A percentile compares a stretch with the other conserved stretches of the same genome.
Evolutionary conservation across 306 rosid species (phyloP).

Genomic region (Quercus wislizeni): DNA sequence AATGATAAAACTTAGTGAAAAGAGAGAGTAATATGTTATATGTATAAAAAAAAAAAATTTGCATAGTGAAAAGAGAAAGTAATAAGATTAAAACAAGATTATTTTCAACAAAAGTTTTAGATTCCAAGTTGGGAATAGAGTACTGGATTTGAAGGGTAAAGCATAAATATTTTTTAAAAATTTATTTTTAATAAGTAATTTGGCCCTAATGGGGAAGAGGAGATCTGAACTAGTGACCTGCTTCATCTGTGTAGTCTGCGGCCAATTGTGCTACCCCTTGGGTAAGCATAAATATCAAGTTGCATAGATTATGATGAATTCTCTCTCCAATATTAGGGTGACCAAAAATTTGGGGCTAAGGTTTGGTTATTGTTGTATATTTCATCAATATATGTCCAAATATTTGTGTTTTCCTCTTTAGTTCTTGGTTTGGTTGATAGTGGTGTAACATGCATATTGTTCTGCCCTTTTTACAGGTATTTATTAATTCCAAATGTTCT

Average conservation of each 20-base stretch:
- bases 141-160: not conserved
- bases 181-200: too few relatives aligned
- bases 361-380: not conserved
- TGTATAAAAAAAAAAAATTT: not conserved
- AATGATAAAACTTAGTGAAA: not conserved
- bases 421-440: not conserved
- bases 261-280: too few relatives aligned
- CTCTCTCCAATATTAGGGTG: too few relatives aligned
- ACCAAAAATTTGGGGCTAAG: too few relatives aligned
- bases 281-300: not conserved
- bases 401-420: not conserved
- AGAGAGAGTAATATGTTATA: not conserved
- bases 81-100: not conserved
- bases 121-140: not conserved
- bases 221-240: too few relatives aligned
- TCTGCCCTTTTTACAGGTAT: slow-evolving; percentile 52
- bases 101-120: not conserved
- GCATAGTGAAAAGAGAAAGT: not conserved
- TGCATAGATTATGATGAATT: not conserved
- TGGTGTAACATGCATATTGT: slow-evolving; percentile 1
- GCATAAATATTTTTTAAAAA: not conserved
- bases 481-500: slow-evolving; percentile 76
- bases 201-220: too few relatives aligned
- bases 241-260: too few relatives aligned
- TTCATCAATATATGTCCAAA: not conserved